Evolutionary conservation across 2,329 filamentous ascomycete species (phyloP).

Genomic region (Diaporthe batatas): DNA sequence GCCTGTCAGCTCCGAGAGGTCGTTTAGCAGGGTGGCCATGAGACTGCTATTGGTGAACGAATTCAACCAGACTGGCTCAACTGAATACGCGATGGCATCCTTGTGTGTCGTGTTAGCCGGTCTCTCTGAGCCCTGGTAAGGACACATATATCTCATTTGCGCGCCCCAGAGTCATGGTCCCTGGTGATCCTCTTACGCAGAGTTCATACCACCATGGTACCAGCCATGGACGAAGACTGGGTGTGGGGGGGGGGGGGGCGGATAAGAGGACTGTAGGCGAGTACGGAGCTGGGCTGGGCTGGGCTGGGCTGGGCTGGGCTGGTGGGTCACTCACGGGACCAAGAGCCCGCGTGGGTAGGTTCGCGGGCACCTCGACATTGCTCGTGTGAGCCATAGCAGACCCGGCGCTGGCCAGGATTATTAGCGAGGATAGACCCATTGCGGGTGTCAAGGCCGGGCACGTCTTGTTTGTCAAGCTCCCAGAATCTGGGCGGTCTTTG

Average conservation of each 20-base stretch:
- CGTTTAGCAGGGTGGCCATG: slow-evolving; percentile 47
- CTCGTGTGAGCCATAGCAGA: slow-evolving; percentile 28
- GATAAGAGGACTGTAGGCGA: too few species aligned
- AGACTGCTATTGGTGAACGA: slow-evolving; percentile 49
- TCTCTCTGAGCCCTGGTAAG: not conserved
- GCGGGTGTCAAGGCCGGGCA: not conserved
- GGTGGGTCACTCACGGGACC: slow-evolving; percentile 37
- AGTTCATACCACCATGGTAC: not conserved
- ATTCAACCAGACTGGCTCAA: slow-evolving; percentile 53
- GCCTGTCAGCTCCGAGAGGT: slow-evolving; percentile 49
- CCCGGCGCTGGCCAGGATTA: slow-evolving; percentile 26
- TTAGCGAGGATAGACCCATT: slow-evolving; percentile 1
- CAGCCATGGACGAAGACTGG: not conserved
- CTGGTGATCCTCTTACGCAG: not conserved
- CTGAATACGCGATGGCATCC: slow-evolving; percentile 52
- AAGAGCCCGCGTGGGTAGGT: slow-evolving; percentile 47
- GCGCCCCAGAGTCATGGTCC: not conserved
- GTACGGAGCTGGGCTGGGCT: too few species aligned
- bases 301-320: too few species aligned
- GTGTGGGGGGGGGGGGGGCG: not conserved
- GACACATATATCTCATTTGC: too few species aligned
- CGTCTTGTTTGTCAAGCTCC: not conserved
- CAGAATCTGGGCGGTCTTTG: not conserved
- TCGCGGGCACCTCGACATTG: slow-evolving; percentile 46
- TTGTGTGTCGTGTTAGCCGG: not conserved